Base-by-base conservation (phyloP, 768 basidiomycete genomes). In the Suillus cothurnatus region DNA sequence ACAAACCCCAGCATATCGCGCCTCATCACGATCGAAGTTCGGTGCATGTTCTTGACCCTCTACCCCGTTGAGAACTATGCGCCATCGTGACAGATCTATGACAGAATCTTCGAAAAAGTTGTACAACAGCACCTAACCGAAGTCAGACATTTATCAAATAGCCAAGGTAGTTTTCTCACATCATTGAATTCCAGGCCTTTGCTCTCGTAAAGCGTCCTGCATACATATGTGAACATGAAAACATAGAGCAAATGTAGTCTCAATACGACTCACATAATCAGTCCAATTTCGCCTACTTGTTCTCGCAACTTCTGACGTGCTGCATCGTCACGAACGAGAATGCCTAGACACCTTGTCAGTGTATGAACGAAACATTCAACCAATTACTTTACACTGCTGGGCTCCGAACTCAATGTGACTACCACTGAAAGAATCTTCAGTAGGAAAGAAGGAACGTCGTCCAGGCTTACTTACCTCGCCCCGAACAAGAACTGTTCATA, bases 51-150 rank as follows among this genome's bases (percentile, higher is more conserved):
- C 61, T 28, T 66, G 60, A n/a, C 74, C 71, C 39, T 78, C 72
- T 0, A 81, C 61, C 1, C 73, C 78, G 59, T 85, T 84, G 5
- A 88, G 71, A 5, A 90, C 75, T 1, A 89, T 78, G 11, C 87
- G 79, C 90, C 90, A 92, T 56, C 86, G 86, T 0, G 84, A 74
- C 2, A 72, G 63, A 47, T 82, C 82, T 2, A 84, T 74, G 0
- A 71, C 68, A 0, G 91, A 92, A 67, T 90, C 88, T 31, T 85
- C 81, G 68, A 93, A 93, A 74, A 92, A 92, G 67, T 93, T 87
- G 69, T 88, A 92, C 14, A 93, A 70, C 4, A 93, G 78, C 5
- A 93, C 90, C 90, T 91, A 63, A 26, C 12, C 23, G 32, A 2
- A 11, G 39, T 67, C 23, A 68, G 59, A 64, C 65, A 0, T 38